phyloP scores from a whole-genome alignment of 169 alveolate genomes.

The Plasmodium chabaudi region DNA sequence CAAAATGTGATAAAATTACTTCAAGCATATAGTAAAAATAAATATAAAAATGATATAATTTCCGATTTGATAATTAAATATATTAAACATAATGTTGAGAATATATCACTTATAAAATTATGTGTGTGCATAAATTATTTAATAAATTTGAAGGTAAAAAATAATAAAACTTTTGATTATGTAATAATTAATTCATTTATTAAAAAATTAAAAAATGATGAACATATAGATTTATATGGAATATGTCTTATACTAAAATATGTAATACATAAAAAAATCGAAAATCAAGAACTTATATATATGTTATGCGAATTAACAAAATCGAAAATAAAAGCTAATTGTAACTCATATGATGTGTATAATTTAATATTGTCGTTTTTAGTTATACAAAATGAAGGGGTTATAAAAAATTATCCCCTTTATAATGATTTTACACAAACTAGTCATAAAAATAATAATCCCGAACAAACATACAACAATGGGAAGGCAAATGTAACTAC shows the following conservation, averaged over 20 bases:
- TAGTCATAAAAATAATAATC: background rate
- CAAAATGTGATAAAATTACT: constrained; percentile 13
- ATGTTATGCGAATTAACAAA: background rate
- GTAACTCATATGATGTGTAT: constrained; percentile 18
- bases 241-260: constrained; percentile 35
- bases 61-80: constrained; percentile 9
- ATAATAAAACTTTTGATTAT: constrained; percentile 15
- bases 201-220: constrained; percentile 52
- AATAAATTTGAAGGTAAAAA: constrained; percentile 50
- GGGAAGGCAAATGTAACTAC: no score
- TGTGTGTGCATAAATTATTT: constrained; percentile 48
- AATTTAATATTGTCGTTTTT: constrained; percentile 48
- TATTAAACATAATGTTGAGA: constrained; percentile 42
- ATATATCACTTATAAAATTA: constrained; percentile 26
- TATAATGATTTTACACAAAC: background rate
- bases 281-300: constrained; percentile 2
- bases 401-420: background rate
- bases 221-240: constrained; percentile 41
- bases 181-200: constrained; percentile 14
- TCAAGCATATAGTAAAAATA: constrained; percentile 27
- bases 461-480: no score
- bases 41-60: constrained; percentile 1
- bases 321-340: background rate
- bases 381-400: constrained; percentile 17
- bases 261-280: constrained; percentile 14